Evolutionary conservation across 768 basidiomycete genomes (phyloP).

Genomic region (Rhodocollybia butyracea): DNA sequence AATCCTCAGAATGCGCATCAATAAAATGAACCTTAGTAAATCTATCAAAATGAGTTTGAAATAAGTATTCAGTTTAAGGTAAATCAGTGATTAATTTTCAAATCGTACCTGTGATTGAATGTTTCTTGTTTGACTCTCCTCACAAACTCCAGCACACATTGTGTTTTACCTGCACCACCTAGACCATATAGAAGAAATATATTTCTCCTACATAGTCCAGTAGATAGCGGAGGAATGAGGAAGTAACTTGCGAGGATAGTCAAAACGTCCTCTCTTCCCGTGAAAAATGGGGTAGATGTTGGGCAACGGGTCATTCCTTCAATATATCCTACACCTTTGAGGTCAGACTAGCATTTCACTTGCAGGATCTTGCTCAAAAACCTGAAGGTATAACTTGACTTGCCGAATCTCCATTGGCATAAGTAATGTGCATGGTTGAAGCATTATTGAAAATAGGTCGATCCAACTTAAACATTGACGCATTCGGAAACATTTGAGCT

Average conservation of each 20-base stretch:
- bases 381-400: too few species aligned
- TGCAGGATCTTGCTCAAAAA: too few species aligned
- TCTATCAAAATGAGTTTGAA: not conserved
- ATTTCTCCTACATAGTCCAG: not conserved
- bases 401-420: too few species aligned
- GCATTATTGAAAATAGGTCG: too few species aligned
- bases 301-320: not conserved
- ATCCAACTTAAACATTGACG: too few species aligned
- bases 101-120: too few species aligned
- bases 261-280: not conserved
- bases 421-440: too few species aligned
- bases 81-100: too few species aligned
- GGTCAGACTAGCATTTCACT: too few species aligned
- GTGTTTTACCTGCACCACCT: slow-evolving; percentile 7
- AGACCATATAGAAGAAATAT: not conserved
- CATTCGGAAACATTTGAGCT: too few species aligned
- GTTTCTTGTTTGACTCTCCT: not conserved
- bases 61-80: too few species aligned
- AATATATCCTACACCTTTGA: not conserved
- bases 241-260: not conserved
- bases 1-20: not conserved
- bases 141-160: not conserved
- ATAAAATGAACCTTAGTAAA: slow-evolving; percentile 2
- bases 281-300: not conserved
- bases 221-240: not conserved